Percentiles rank a stretch among this genome's conserved stretches.
Conservation (phyloP, 2,329 filamentous ascomycete species). For the Colletotrichum sp. region DNA sequence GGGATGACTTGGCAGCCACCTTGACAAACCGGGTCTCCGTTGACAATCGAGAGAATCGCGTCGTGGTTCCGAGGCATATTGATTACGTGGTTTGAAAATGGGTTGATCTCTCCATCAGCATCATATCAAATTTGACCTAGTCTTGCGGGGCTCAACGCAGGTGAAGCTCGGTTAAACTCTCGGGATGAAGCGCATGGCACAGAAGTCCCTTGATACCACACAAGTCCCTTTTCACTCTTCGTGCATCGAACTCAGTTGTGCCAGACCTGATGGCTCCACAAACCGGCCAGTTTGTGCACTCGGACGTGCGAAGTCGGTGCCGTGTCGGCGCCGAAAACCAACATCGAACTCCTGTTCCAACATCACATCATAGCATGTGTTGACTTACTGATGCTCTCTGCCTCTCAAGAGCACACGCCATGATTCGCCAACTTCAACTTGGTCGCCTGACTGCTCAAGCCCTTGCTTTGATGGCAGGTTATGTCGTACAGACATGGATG, state of each 20-base stretch:
- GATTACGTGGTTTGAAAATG: too few relatives aligned
- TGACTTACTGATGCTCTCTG: too few relatives aligned
- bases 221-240: not conserved
- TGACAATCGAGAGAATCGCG: too few relatives aligned
- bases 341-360: not conserved
- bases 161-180: not conserved
- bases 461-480: not conserved
- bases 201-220: not conserved
- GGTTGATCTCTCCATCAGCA: not conserved
- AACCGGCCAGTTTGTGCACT: not conserved
- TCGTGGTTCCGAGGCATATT: too few relatives aligned
- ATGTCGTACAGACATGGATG: not conserved
- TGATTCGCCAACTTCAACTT: not conserved
- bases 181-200: not conserved
- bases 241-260: rapidly evolving
- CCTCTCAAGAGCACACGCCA: not conserved
- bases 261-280: not conserved
- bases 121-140: not conserved
- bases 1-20: too few relatives aligned
- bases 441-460: not conserved
- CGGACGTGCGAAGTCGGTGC: not conserved
- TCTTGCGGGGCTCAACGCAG: not conserved
- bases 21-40: too few relatives aligned
- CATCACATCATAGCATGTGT: too few relatives aligned
- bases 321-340: not conserved